Evolutionary conservation across 2,329 filamentous ascomycete genomes (phyloP).

Genomic region (Sporothrix brunneoviolacea): DNA sequence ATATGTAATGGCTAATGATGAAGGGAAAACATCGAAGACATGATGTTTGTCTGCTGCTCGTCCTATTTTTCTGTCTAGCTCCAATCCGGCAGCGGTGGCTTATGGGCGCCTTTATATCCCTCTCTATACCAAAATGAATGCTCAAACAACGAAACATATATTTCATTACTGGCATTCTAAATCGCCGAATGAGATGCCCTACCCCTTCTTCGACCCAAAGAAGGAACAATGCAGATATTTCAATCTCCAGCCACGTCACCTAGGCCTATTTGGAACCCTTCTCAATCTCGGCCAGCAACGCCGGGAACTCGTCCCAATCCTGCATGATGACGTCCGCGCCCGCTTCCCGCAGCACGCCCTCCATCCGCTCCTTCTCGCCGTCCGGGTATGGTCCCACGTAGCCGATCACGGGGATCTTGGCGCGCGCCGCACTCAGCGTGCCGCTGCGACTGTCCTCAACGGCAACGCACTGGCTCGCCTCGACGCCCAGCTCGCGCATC

Average conservation of each 20-base stretch:
- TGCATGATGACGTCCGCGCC: constrained; percentile 58
- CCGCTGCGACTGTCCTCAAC: constrained; percentile 88
- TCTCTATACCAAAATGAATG: too few relatives aligned
- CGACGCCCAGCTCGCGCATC: constrained; percentile 65
- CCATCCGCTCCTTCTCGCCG: constrained; percentile 59
- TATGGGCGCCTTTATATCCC: too few relatives aligned
- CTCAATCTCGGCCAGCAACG: constrained; percentile 40
- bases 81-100: too few relatives aligned
- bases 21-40: too few relatives aligned
- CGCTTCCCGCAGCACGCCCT: constrained; percentile 50
- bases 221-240: too few relatives aligned
- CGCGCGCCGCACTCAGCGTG: constrained; percentile 64
- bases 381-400: constrained; percentile 74
- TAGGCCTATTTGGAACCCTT: constrained; percentile 20
- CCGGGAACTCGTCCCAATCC: constrained; percentile 51
- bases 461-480: constrained; percentile 65
- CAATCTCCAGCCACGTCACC: too few relatives aligned
- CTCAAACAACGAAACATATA: too few relatives aligned
- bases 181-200: too few relatives aligned
- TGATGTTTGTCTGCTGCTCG: too few relatives aligned
- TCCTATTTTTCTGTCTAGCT: not conserved
- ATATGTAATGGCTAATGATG: not conserved
- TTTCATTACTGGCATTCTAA: too few relatives aligned
- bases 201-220: too few relatives aligned
- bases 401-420: constrained; percentile 72